phyloP scores from a whole-genome alignment of 2,329 filamentous ascomycete genomes.

The Diaporthe nobilis region DNA sequence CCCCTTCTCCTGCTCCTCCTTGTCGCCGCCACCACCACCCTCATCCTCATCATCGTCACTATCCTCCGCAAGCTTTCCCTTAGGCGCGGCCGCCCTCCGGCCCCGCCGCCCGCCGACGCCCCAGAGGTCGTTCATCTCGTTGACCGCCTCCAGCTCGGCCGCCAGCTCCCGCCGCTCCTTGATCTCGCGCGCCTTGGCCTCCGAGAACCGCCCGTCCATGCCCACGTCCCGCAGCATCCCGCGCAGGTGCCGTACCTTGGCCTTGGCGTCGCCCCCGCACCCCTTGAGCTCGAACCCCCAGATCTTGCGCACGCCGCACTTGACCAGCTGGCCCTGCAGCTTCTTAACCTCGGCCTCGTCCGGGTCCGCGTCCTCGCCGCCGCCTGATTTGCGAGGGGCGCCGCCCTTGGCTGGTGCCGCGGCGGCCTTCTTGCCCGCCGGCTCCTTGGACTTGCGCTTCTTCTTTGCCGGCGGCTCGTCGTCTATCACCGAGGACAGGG shows the following conservation, averaged over 20 bases:
- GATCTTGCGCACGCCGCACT: conserved; percentile 93
- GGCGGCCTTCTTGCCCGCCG: conserved; percentile 55
- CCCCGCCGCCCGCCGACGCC: conserved; percentile 65
- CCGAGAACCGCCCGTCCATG: conserved; percentile 90
- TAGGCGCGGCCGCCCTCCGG: conserved; percentile 57
- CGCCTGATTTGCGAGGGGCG: conserved; percentile 44
- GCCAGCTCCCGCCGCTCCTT: conserved; percentile 88
- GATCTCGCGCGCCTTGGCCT: conserved; percentile 87
- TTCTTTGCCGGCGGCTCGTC: conserved; percentile 78
- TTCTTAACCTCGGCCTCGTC: conserved; percentile 88
- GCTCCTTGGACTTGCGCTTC: conserved; percentile 65
- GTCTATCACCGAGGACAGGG: conserved; percentile 84
- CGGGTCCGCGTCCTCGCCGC: conserved; percentile 60
- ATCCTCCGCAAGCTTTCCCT: conserved; percentile 55
- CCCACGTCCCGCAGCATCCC: conserved; percentile 84
- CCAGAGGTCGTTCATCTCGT: conserved; percentile 86
- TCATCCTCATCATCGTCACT: conserved; percentile 46
- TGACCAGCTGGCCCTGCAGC: conserved; percentile 86
- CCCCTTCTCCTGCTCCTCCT: conserved; percentile 48
- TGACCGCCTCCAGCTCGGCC: conserved; percentile 86
- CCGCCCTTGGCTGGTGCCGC: conserved; percentile 60
- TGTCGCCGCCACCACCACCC: conserved; percentile 48
- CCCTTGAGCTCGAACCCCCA: conserved; percentile 89
- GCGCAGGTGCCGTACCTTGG: conserved; percentile 87
- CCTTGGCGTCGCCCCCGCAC: conserved; percentile 77